phyloP scores from a whole-genome alignment of 2,329 filamentous ascomycete genomes.

The Fusarium miscanthi region DNA sequence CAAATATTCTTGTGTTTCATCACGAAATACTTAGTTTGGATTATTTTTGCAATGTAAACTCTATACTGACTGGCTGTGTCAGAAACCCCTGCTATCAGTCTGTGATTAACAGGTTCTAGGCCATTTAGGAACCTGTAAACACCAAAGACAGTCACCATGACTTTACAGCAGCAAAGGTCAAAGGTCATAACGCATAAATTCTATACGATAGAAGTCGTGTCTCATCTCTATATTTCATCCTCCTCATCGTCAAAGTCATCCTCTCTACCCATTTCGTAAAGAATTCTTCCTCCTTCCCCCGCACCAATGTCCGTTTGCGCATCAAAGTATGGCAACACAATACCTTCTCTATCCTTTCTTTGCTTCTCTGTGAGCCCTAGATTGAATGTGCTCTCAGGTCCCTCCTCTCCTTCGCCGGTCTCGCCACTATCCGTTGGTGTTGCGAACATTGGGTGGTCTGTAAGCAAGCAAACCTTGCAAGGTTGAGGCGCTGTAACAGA shows the following conservation, averaged over 20 bases:
- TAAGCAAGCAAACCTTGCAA: constrained; percentile 68
- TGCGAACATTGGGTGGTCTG: constrained; percentile 80
- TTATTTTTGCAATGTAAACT: neutral
- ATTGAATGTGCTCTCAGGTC: constrained; percentile 82
- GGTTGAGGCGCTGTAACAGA: constrained; percentile 24
- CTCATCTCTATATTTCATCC: constrained; percentile 76
- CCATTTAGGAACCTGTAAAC: neutral
- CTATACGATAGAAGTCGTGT: neutral
- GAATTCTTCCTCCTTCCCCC: constrained; percentile 89
- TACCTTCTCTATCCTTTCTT: constrained; percentile 83
- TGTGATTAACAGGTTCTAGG: too few species aligned
- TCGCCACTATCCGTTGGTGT: constrained; percentile 52
- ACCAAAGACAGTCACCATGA: neutral
- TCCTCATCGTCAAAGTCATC: constrained; percentile 98
- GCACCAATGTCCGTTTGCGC: constrained; percentile 83
- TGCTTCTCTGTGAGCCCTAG: constrained; percentile 92
- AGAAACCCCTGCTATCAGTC: neutral
- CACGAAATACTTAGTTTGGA: neutral
- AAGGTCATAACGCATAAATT: constrained; percentile 3
- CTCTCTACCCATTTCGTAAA: constrained; percentile 97
- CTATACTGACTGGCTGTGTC: neutral
- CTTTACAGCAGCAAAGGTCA: neutral
- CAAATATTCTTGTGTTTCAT: neutral
- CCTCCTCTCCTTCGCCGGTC: constrained; percentile 58
- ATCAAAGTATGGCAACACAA: constrained; percentile 96